Evolutionary conservation across 1,284 basidiomycete genomes (phyloP).

Genomic region (Cutaneotrichosporon sp.): DNA sequence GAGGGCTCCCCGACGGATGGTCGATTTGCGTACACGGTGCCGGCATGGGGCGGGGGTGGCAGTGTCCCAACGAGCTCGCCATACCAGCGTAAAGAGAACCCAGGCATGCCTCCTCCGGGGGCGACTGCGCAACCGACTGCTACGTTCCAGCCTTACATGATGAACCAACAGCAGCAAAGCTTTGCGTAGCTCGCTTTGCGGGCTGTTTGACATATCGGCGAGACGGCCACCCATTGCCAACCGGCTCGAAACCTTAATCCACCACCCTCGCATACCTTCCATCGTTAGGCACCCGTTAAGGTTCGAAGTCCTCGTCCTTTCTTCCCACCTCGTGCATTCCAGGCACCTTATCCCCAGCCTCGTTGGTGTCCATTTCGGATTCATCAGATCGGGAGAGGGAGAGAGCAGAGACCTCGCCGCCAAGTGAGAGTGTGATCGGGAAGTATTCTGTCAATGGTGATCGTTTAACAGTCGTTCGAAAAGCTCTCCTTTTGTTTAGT

Average conservation of each 20-base stretch:
- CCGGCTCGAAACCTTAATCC: not conserved
- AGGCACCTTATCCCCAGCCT: too few species aligned
- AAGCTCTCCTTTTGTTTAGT: too few species aligned
- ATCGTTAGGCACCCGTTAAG: not conserved
- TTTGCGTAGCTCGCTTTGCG: not conserved
- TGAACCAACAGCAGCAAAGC: slow-evolving; percentile 12
- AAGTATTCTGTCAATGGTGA: too few species aligned
- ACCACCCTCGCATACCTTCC: not conserved
- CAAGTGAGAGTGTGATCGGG: too few species aligned
- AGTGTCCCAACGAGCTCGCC: not conserved
- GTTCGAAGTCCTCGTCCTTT: too few species aligned
- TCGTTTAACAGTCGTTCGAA: too few species aligned
- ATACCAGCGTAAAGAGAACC: not conserved
- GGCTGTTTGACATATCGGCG: too few species aligned
- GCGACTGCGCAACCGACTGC: not conserved
- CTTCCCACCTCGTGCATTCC: too few species aligned
- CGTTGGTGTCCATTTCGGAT: too few species aligned
- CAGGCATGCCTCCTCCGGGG: not conserved
- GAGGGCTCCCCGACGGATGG: slow-evolving; percentile 16
- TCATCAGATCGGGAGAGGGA: too few species aligned
- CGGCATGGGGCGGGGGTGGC: slow-evolving; percentile 1
- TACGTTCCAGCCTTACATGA: slow-evolving; percentile 7
- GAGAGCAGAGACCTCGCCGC: too few species aligned
- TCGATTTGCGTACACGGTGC: slow-evolving; percentile 10
- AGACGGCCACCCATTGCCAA: too few species aligned